Evolutionary conservation across 257 asterid species (phyloP).

Genomic region (Asclepias syriaca): DNA sequence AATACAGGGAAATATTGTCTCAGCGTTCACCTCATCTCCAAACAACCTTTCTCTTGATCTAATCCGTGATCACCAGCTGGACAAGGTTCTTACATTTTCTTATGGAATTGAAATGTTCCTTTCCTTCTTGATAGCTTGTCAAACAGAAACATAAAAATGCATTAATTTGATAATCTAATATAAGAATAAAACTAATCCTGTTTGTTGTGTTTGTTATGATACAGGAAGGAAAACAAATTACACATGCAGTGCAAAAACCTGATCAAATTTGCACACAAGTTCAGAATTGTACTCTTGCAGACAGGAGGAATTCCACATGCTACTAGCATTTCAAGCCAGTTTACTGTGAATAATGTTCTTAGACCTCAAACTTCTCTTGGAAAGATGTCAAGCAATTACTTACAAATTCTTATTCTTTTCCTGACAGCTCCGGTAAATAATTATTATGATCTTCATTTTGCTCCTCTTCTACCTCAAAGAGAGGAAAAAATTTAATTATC

Average conservation of each 20-base stretch:
- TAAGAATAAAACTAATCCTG: constrained; percentile 6
- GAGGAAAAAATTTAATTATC: neutral
- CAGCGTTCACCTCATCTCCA: constrained; percentile 30
- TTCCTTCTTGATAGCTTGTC: neutral
- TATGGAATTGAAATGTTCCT: neutral
- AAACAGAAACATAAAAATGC: neutral
- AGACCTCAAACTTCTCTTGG: constrained; percentile 32
- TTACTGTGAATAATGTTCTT: constrained; percentile 46
- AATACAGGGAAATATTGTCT: constrained; percentile 35
- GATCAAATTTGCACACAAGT: constrained; percentile 47
- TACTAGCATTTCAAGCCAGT: constrained; percentile 32
- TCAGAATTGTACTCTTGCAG: constrained; percentile 31
- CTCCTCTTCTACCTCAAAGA: neutral
- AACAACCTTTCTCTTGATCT: constrained; percentile 35
- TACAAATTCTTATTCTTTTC: constrained; percentile 46
- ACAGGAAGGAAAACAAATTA: constrained; percentile 37
- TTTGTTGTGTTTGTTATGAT: constrained; percentile 30
- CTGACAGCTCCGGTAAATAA: constrained; percentile 44
- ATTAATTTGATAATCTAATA: neutral
- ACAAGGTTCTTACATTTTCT: constrained; percentile 19
- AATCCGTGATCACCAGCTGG: constrained; percentile 43
- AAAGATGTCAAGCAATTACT: constrained; percentile 27
- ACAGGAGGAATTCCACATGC: constrained; percentile 43
- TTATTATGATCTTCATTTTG: constrained; percentile 10
- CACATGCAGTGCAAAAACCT: constrained; percentile 34